Evolutionary conservation across 2,329 filamentous ascomycete genomes (phyloP), one percentile per base, ranked within the genome.

Genomic region (Colletotrichum nymphaeae): DNA sequence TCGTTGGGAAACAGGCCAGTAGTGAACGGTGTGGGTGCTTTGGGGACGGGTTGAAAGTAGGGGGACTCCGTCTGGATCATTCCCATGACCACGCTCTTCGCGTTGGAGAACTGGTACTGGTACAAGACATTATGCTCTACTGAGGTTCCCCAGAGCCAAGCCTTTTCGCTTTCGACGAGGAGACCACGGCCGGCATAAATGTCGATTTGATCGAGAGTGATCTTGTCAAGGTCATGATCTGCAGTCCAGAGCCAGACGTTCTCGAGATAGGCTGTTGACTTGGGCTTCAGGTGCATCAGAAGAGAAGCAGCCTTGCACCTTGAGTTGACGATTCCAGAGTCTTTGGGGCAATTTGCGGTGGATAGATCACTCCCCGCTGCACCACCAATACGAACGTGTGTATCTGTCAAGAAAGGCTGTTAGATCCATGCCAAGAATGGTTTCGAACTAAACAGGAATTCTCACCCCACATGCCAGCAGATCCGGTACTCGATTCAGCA

Each of bases 161-260:
- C 52, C 16, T 77, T 73, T 5, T 73, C 68, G 3, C 63, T 65
- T 57, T 81, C 76, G 26, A 81, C 75, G 6, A 83, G 78, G n/a
- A 84, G 77, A 19, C 84, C 83, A 28, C 84, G 76, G 5, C 76
- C 83, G 4, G 73, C 78, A 65, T 81, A 85, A 35, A 85, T 75
- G 26, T 77, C 76, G 69, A 86, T 79, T 57, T 79, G 75, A 3
- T 65, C 72, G 75, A 22, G 37, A 5, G 66, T 59, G 56, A 59
- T n/a, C 32, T 59, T 65, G n/a, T 62, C 66, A 0, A 79, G 52
- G 76, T 93, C 91, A 80, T 94, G 92, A 78, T 93, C 92, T 1
- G 91, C 88, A 19, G 90, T 89, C 91, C 91, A 94, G 76, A 90
- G 88, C 90, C 91, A 93, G 71, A 85, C 81, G 75, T 89, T 86